Conservation (phyloP, 805 yeast species). For the Wilhelminamyces savonicus region DNA sequence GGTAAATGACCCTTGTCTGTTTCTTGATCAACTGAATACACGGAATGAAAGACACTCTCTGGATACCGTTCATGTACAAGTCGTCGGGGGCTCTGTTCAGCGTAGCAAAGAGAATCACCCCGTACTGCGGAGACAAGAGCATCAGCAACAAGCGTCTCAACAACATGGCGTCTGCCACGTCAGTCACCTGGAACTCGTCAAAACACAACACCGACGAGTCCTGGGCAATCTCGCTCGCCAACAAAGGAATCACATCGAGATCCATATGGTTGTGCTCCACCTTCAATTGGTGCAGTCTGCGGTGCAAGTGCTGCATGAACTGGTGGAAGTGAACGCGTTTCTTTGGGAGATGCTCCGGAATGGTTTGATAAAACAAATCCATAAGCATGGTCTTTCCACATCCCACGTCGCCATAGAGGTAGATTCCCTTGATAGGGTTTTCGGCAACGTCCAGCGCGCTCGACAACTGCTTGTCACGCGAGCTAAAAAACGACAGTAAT, state of each 20-base stretch:
- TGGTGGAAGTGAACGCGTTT: conserved; percentile 90
- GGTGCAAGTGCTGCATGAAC: conserved; percentile 92
- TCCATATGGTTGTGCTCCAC: conserved; percentile 48
- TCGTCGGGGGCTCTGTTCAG: conserved; percentile 95
- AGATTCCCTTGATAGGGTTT: conserved; percentile 66
- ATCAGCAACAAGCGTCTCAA: conserved; percentile 66
- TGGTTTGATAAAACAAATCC: conserved; percentile 86
- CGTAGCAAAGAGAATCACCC: conserved; percentile 85
- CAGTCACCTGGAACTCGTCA: conserved; percentile 97
- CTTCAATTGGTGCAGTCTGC: conserved; percentile 73
- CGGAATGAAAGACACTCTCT: conserved; percentile 86
- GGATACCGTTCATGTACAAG: conserved; percentile 88
- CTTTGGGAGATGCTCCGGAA: conserved; percentile 73
- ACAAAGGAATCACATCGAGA: conserved; percentile 73
- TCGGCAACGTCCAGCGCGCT: conserved; percentile 7
- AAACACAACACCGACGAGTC: conserved; percentile 78
- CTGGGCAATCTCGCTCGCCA: conserved; percentile 79
- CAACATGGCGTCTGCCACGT: conserved; percentile 98
- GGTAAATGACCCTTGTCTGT: conserved; percentile 67
- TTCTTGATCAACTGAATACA: conserved; percentile 76
- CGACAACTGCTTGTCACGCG: not conserved
- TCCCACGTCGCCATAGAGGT: conserved; percentile 95
- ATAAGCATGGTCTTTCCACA: conserved; percentile 98
- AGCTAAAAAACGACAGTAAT: conserved; percentile 15
- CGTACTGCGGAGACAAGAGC: conserved; percentile 67